Evolutionary conservation across 305 asterid genomes (phyloP), one percentile per base, ranked within the genome.

Genomic region (Galium porrigens): DNA sequence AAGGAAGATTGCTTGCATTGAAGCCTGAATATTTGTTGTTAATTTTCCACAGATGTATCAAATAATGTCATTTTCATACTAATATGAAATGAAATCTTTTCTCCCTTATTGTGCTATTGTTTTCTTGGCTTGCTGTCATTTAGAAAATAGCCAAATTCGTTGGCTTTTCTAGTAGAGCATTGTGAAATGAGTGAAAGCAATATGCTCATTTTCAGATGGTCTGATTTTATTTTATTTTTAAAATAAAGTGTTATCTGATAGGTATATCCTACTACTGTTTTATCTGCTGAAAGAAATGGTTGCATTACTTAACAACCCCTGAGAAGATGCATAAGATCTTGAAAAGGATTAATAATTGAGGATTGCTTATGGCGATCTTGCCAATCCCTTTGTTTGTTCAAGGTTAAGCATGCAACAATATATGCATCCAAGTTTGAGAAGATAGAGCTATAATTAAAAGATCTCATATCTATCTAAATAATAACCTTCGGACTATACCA

Each of bases 381-480:
- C 52, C 52, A 15, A 46, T 46, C 20, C 15, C 6, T 46, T 46
- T 46, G 53, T 46, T 46, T 46, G 22, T 46, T 46, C 15, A 46
- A 15, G 22, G 53, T 46, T 46, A 4, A 4, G 22, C 53, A 46
- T 46, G 53, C 22, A 46, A 46, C 22, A 46, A 46, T 7, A 18
- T 52, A 52, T 52, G 58, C 58, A 3, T 18, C 68, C 27, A 63
- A 32, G 17, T 30, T n/a, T 48, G 17, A 51, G 68, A 30, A 33
- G 59, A 30, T 17, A 49, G 37, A 64, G 33, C 48, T 8, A 17
- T n/a, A 42, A n/a, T 46, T 4, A 46, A 36, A 49, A 64, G 34
- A 33, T 64, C 33, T 51, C 36, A 64, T 9, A 18, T 51, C 20
- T 11, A n/a, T 3, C 29, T 5, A 46, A 46, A n/a, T 52, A 32